Base-by-base conservation (phyloP, 1,284 basidiomycete genomes). In the Fistulinella staudtii region DNA sequence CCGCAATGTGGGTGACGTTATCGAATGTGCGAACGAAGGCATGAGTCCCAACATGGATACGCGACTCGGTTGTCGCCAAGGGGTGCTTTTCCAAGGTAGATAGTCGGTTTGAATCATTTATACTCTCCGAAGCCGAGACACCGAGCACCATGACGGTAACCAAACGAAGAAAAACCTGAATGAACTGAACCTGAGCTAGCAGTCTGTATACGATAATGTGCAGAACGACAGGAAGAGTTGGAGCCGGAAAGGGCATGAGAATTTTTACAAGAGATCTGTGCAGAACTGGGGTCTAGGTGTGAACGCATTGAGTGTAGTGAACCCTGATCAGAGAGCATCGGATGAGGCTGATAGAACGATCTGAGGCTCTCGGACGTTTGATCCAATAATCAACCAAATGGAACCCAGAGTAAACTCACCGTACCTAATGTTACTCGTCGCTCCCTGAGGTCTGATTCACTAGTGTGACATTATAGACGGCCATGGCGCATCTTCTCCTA, bases 251-350 rank as follows among this genome's bases (percentile, higher is more conserved):
- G 47, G 39, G 36, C 46, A 28, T 55, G 50, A 53, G 68, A 53
- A 53, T 67, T 54, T 36, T 57, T 53, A 48, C 70, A 52, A 43
- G 74, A 76, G 11, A 69, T 64, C 1, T 79, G 69, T 2, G 69
- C 76, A 5, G 82, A 84, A 35, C 76, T 75, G 14, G 68, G 75
- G 51, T 67, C 69, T 15, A 80, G 25, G 47, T 75, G 73, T 1
- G 79, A 80, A 22, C 67, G 70, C 68, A 76, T 73, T 0, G 81
- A 83, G 54, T 80, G 75, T 14, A 85, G 56, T 1, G 82, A 85
- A 22, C 73, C 77, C 51, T 73, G 70, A 53, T 84, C 79, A 21
- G 82, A 81, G n/a, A 45, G 55, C 47, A 55, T 46, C 35, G 55
- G 60, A 24, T 68, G 68, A 25, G 55, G 58, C 25, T 71, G 70